Evolutionary conservation across 192 early-diverging fungal genomes (phyloP), one percentile per base, ranked within the genome.

Genomic region (Kappamyces sp.): DNA sequence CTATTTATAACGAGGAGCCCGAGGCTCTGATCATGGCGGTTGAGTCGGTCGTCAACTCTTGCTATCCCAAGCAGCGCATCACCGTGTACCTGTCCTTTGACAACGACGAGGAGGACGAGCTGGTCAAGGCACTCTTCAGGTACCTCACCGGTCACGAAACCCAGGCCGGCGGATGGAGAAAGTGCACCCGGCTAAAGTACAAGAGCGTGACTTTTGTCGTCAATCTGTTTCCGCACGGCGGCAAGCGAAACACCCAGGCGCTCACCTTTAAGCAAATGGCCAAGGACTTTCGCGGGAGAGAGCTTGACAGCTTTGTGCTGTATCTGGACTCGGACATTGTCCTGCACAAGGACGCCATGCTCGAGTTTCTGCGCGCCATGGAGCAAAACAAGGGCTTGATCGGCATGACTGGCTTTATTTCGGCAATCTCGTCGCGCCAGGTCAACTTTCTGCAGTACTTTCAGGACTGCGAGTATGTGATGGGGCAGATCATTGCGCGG

Each of bases 271-370:
- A 69, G 3, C 42, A 61, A 32, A 61, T 61, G 10, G 34, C 6
- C 7, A n/a, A 31, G 9, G 44, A 40, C 0, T 41, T 49, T 34
- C 47, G 40, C 12, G 49, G 47, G 6, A 31, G 60, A 66, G 43
- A 47, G 48, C 51, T 34, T 32, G 64, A 71, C 46, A 52, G 60
- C 5, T 64, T 72, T n/a, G 48, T 78, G 31, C 43, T 78, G 32
- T 78, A 78, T 43, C 58, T 78, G 10, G 76, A 78, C 60, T 78
- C 76, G 39, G 76, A 78, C 58, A 74, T 78, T 39, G 38, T 74
- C 1, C 39, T 78, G 5, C 52, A 71, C 12, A 34, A 44, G 0
- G 34, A 61, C 8, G 66, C 72, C 1, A 64, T 78, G 5, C 41
- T 52, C 13, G 57, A 74, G 38, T 74, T 78, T 60, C 60, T 65